Base-by-base conservation (phyloP, 805 yeast species). In the Yarrowia porcina region DNA sequence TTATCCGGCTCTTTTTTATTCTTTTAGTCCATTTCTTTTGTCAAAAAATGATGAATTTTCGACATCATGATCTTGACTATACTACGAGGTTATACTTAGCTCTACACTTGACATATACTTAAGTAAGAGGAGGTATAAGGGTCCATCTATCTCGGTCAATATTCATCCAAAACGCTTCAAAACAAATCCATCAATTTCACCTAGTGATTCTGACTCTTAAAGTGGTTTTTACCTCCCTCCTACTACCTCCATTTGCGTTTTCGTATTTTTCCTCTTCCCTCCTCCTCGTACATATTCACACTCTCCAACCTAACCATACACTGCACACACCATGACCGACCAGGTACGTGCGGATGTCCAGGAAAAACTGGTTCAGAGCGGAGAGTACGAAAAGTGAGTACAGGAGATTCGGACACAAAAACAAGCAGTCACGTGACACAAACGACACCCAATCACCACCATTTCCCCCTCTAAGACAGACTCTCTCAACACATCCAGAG, bases 351-450 rank as follows among this genome's bases (percentile, higher is more conserved):
- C 32, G 30, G 59, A 52, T 25, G 59, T 52, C 44, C 59, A 59
- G 54, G 35, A 42, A 32, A 42, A 45, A 23, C 79, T 90, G 38
- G 83, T 90, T 3, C 81, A 85, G 30, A 82, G 90, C 28, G 97
- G 97, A 0, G 88, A 87, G 74, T 90, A 90, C 73, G 93, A 88
- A 65, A 79, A 81, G 79, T 78, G 67, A 59, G 79, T 65, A 61
- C 63, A 17, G 12, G 23, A 3, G 23, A 23, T 11, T 18, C 2
- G 27, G 25, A 18, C n/a, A 38, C n/a, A 20, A n/a, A 12, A n/a
- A 11, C 60, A 54, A 64, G 30, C 25, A 5, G 35, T n/a, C 32
- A 6, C 28, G 25, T 18, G 9, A 20, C 21, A 12, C 15, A 28
- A 17, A 20, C 35, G 3, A 9, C 18, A 35, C 20, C n/a, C 44